These are phyloP conservation scores for Gossypium anomalum DNA, from an alignment of 345 rosid genomes.

Conservation along the genomic window DNA sequence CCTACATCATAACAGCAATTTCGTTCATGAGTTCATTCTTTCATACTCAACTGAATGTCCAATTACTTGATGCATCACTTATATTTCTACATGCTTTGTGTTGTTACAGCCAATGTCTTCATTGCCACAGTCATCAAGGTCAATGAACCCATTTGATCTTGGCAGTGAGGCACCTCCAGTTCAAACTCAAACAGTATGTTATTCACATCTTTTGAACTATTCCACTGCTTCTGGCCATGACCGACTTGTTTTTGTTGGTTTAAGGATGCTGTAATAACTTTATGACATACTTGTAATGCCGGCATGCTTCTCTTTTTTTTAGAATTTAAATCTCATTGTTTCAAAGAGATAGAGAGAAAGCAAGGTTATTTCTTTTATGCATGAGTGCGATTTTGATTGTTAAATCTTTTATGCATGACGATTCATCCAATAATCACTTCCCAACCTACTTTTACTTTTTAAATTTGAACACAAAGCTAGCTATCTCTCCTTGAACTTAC, in stretches of 20 bases:
- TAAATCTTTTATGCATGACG: neutral
- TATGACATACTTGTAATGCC: neutral
- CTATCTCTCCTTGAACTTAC: neutral
- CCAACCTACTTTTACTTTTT: neutral
- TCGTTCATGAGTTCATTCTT: slow-evolving; percentile 4
- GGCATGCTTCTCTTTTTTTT: neutral
- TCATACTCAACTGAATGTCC: neutral
- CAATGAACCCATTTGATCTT: slow-evolving; percentile 84
- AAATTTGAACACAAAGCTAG: neutral
- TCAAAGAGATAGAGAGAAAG: neutral
- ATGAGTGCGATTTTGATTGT: neutral
- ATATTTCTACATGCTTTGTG: slow-evolving; percentile 14
- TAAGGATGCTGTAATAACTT: neutral
- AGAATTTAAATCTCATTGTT: neutral
- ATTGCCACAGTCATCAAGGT: slow-evolving; percentile 45
- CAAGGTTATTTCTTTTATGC: neutral
- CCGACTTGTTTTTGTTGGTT: neutral
- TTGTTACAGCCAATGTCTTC: slow-evolving; percentile 51
- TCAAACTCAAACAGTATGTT: slow-evolving; percentile 57
- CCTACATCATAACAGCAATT: slow-evolving; percentile 12
- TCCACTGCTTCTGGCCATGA: neutral
- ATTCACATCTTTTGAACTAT: slow-evolving; percentile 16
- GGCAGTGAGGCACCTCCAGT: slow-evolving; percentile 41
- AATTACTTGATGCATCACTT: slow-evolving; percentile 5
- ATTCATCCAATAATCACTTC: neutral